phyloP scores from a whole-genome alignment of 2,329 filamentous ascomycete genomes.

The Myriosclerotinia duriaeana region DNA sequence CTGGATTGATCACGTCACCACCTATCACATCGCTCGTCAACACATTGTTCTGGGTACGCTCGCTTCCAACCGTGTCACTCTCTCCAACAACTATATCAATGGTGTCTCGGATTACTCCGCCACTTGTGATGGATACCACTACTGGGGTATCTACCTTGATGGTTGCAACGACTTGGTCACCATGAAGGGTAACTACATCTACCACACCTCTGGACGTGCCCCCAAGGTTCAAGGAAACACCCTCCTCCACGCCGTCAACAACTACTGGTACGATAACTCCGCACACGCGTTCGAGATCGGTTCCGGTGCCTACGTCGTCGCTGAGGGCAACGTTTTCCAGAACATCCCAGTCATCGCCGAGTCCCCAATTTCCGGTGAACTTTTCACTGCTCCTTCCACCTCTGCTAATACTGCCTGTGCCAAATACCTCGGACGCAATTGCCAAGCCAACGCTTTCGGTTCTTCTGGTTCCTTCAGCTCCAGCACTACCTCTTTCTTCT shows the following conservation, averaged over 20 bases:
- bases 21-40: constrained; percentile 45
- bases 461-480: constrained; percentile 39
- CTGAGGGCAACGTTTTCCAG: constrained; percentile 50
- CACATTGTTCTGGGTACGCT: constrained; percentile 44
- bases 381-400: constrained; percentile 24
- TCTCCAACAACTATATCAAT: constrained; percentile 50
- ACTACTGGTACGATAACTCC: constrained; percentile 45
- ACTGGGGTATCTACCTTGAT: constrained; percentile 48
- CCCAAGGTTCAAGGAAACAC: constrained; percentile 46
- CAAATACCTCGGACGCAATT: constrained; percentile 30
- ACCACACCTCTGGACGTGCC: constrained; percentile 47
- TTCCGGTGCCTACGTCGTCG: constrained; percentile 40
- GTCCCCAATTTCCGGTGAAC: constrained; percentile 33
- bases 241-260: constrained; percentile 46
- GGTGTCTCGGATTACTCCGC: constrained; percentile 46
- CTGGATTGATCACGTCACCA: constrained; percentile 44
- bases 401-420: constrained; percentile 31
- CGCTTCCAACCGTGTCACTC: constrained; percentile 44
- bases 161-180: constrained; percentile 46
- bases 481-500: constrained; percentile 37
- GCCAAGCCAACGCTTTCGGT: constrained; percentile 33
- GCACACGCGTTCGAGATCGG: constrained; percentile 49
- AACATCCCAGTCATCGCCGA: constrained; percentile 35
- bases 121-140: constrained; percentile 48
- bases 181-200: constrained; percentile 47